Percentiles rank a stretch among this genome's conserved stretches.
phyloP scores from a whole-genome alignment of 345 rosid genomes.

The Erucastrum elatum region DNA sequence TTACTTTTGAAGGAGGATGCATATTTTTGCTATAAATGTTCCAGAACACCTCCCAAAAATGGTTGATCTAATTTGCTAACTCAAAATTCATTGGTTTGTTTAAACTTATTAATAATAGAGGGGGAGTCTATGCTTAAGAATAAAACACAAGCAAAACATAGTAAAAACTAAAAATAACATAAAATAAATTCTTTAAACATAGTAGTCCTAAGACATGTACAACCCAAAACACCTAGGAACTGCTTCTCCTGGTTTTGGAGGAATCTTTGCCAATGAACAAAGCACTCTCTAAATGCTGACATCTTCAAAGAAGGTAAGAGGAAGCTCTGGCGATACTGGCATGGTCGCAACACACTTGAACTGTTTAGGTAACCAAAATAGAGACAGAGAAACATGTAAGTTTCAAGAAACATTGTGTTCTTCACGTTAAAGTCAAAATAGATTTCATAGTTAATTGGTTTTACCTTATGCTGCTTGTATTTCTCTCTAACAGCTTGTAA shows the following conservation, averaged over 20 bases:
- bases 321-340: conserved; percentile 63
- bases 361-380: conserved; percentile 40
- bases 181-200: conserved; percentile 14
- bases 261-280: not conserved
- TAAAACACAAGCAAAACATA: not conserved
- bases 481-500: too few species aligned
- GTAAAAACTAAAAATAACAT: not conserved
- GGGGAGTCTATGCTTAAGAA: not conserved
- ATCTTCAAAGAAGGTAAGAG: conserved; percentile 50
- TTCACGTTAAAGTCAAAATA: not conserved
- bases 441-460: not conserved
- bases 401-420: not conserved
- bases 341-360: conserved; percentile 64
- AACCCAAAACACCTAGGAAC: conserved; percentile 1
- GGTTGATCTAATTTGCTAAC: not conserved
- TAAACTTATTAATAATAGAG: not conserved
- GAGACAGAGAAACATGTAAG: conserved; percentile 6
- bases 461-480: conserved; percentile 63
- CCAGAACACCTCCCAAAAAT: not conserved
- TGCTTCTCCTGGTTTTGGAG: conserved; percentile 11
- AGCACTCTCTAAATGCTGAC: conserved; percentile 18
- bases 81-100: not conserved
- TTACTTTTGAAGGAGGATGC: too few species aligned
- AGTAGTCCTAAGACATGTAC: conserved; percentile 19
- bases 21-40: too few species aligned